Conservation (phyloP, 352 stramenopile genomes). For the Phytophthora pluvialis region DNA sequence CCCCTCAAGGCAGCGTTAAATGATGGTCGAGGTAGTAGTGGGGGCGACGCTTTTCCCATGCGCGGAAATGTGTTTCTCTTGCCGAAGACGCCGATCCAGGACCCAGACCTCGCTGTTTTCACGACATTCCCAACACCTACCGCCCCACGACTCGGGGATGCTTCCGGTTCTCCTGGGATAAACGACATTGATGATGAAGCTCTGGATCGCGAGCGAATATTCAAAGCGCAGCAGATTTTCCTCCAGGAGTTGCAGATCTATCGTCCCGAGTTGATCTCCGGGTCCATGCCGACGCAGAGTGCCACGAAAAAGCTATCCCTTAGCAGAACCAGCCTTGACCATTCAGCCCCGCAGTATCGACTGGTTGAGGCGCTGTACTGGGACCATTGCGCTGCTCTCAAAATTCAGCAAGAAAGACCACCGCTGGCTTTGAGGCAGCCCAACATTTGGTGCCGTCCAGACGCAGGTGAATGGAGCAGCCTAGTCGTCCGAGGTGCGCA, state of each 20-base stretch:
- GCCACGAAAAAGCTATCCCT: neutral
- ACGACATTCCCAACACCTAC: slow-evolving; percentile 31
- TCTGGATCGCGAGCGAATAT: slow-evolving; percentile 55
- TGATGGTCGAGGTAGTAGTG: slow-evolving; percentile 33
- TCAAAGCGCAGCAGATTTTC: slow-evolving; percentile 59
- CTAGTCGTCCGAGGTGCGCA: slow-evolving; percentile 66
- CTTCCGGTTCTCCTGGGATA: slow-evolving; percentile 1
- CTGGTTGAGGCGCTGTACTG: slow-evolving; percentile 81
- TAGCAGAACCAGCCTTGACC: slow-evolving; percentile 6
- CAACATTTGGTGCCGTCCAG: slow-evolving; percentile 75
- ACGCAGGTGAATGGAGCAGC: slow-evolving; percentile 75
- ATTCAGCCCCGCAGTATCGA: slow-evolving; percentile 24
- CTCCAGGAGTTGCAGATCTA: slow-evolving; percentile 75
- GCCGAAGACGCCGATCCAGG: slow-evolving; percentile 62
- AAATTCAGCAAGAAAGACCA: slow-evolving; percentile 58
- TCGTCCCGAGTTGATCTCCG: slow-evolving; percentile 37
- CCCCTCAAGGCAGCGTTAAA: slow-evolving; percentile 61
- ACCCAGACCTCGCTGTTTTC: slow-evolving; percentile 63
- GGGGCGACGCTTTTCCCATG: slow-evolving; percentile 53
- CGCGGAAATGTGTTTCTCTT: slow-evolving; percentile 78
- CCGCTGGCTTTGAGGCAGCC: slow-evolving; percentile 53
- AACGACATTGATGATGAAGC: slow-evolving; percentile 40
- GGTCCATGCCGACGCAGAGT: neutral
- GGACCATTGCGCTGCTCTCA: slow-evolving; percentile 77
- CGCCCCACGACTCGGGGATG: slow-evolving; percentile 32